Evolutionary conservation across 208 protist species (phyloP).

Genomic region (Acanthamoeba royreba): DNA sequence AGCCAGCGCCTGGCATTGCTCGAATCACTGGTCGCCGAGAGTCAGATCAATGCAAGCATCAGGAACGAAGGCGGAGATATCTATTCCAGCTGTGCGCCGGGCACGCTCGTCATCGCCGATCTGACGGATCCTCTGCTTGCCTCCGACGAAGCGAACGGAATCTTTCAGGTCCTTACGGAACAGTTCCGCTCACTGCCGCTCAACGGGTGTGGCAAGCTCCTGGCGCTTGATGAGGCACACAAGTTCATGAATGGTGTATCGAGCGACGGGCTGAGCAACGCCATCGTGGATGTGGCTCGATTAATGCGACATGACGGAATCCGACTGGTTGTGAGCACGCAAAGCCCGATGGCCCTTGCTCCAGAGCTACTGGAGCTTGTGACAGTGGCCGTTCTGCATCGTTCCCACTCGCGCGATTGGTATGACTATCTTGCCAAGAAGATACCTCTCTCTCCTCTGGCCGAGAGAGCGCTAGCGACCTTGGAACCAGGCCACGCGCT

Average conservation of each 20-base stretch:
- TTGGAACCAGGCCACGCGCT: not conserved
- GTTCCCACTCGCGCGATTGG: slow-evolving; percentile 53
- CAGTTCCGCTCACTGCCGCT: not conserved
- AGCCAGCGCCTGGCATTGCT: not conserved
- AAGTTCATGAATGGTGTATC: slow-evolving; percentile 5
- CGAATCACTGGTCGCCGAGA: not conserved
- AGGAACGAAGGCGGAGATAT: not conserved
- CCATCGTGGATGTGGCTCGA: slow-evolving; percentile 29
- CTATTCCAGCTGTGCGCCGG: not conserved
- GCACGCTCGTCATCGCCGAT: slow-evolving; percentile 29
- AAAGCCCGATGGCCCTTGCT: slow-evolving; percentile 28
- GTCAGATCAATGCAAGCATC: not conserved
- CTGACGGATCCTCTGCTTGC: slow-evolving; percentile 42
- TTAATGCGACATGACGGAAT: slow-evolving; percentile 51
- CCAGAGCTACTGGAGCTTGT: slow-evolving; percentile 51
- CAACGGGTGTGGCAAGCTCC: slow-evolving; percentile 23
- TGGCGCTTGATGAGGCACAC: slow-evolving; percentile 52
- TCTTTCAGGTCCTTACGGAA: slow-evolving; percentile 40
- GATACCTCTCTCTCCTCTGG: not conserved
- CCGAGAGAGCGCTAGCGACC: not conserved
- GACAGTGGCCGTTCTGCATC: slow-evolving; percentile 45
- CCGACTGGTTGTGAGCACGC: slow-evolving; percentile 39
- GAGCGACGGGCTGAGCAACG: slow-evolving; percentile 10
- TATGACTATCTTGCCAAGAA: slow-evolving; percentile 45
- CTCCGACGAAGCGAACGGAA: slow-evolving; percentile 30